Conservation (phyloP, 2,329 filamentous ascomycete species). For the Dryadomyces quercivorus region DNA sequence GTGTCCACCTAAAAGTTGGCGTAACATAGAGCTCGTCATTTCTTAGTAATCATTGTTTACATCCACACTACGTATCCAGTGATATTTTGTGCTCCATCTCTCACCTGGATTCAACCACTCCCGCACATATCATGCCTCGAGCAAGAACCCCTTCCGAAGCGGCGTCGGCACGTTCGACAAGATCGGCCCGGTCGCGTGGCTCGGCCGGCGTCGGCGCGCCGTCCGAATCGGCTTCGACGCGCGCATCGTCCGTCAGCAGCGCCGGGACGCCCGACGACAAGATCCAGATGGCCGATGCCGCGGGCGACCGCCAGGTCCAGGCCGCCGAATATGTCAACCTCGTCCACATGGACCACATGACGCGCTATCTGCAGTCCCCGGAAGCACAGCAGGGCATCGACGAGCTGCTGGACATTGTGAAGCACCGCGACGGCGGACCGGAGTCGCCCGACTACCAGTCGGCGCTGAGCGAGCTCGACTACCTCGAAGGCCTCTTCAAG, state of each 20-base stretch:
- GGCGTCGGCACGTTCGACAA: constrained; percentile 6
- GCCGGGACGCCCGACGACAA: not conserved
- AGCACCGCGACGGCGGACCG: constrained; percentile 1
- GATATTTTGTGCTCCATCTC: not conserved
- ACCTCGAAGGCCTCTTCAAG: constrained; percentile 91
- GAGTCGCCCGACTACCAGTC: constrained; percentile 9
- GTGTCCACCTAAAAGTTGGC: too few relatives aligned
- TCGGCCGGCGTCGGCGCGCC: not conserved
- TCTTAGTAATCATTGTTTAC: too few relatives aligned
- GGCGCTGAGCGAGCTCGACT: constrained; percentile 49
- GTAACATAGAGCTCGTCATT: too few relatives aligned
- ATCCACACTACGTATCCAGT: not conserved
- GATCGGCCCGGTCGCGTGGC: not conserved
- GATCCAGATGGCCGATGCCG: not conserved
- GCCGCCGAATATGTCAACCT: constrained; percentile 6
- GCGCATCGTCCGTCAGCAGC: constrained; percentile 7
- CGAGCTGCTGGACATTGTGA: constrained; percentile 8
- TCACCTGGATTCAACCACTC: too few relatives aligned
- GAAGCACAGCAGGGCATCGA: constrained; percentile 9
- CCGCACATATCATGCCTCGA: constrained; percentile 3
- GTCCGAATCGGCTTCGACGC: constrained; percentile 3
- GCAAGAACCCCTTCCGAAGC: constrained; percentile 5
- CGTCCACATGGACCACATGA: constrained; percentile 10
- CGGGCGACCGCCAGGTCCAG: not conserved
- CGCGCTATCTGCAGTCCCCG: constrained; percentile 5